Conservation (phyloP, 495 filamentous ascomycete genomes). For the Extremus antarcticus region DNA sequence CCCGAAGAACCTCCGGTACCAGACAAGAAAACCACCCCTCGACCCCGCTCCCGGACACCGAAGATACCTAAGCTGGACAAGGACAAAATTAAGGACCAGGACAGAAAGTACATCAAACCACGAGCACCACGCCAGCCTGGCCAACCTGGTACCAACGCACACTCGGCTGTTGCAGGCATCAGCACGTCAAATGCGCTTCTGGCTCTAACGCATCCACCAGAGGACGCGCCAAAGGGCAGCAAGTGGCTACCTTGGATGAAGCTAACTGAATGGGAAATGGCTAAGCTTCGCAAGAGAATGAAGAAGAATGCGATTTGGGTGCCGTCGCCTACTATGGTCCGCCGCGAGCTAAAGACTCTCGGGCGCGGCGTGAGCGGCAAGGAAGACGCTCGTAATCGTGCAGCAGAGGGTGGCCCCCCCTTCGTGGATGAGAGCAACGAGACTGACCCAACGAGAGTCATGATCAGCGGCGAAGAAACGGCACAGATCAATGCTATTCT, state of each 20-base stretch:
- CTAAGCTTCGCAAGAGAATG: constrained; percentile 85
- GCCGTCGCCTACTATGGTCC: constrained; percentile 92
- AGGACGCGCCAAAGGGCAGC: constrained; percentile 62
- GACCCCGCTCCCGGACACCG: constrained; percentile 22
- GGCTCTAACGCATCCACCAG: constrained; percentile 64
- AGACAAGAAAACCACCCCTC: constrained; percentile 6
- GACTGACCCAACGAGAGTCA: constrained; percentile 33
- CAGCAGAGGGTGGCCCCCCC: constrained; percentile 53
- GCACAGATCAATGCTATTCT: constrained; percentile 26
- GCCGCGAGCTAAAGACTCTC: constrained; percentile 66
- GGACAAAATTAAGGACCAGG: constrained; percentile 16
- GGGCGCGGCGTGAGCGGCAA: constrained; percentile 71
- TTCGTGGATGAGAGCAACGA: constrained; percentile 39
- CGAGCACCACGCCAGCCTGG: constrained; percentile 39
- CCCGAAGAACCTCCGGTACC: constrained; percentile 11
- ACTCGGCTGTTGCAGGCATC: constrained; percentile 47
- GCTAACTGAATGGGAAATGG: constrained; percentile 84
- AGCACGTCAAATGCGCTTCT: constrained; percentile 77
- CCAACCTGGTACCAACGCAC: constrained; percentile 43
- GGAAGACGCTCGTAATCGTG: constrained; percentile 53
- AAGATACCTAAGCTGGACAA: constrained; percentile 24
- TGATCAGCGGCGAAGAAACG: constrained; percentile 40
- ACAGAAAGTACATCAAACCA: constrained; percentile 25
- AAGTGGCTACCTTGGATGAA: constrained; percentile 79
- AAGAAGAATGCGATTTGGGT: constrained; percentile 98